phyloP scores from a whole-genome alignment of 192 early-diverging fungal genomes.

The Neocallimastix lanati region DNA sequence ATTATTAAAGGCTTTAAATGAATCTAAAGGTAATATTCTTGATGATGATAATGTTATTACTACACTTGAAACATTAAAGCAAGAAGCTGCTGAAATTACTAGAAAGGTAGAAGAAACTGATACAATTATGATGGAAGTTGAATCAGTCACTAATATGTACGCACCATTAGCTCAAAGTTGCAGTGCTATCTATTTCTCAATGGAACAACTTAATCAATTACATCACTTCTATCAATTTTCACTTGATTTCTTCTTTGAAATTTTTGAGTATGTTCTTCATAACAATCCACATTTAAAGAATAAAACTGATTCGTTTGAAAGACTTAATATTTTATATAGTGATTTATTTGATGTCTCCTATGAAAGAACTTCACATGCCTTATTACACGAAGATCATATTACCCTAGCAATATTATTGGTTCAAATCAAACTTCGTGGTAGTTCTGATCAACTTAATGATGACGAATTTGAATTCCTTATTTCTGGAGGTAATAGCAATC shows the following conservation, averaged over 20 bases:
- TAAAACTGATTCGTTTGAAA: slow-evolving; percentile 42
- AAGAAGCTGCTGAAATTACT: slow-evolving; percentile 85
- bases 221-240: slow-evolving; percentile 98
- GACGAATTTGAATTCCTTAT: slow-evolving; percentile 52
- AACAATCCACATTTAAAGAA: slow-evolving; percentile 45
- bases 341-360: slow-evolving; percentile 75
- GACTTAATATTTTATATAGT: slow-evolving; percentile 51
- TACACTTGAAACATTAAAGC: slow-evolving; percentile 88
- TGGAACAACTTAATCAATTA: slow-evolving; percentile 77
- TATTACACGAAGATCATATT: slow-evolving; percentile 84
- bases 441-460: slow-evolving; percentile 35
- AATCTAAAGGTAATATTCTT: slow-evolving; percentile 88
- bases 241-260: slow-evolving; percentile 82
- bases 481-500: slow-evolving; percentile 22
- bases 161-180: slow-evolving; percentile 80
- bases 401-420: slow-evolving; percentile 71
- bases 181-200: slow-evolving; percentile 87
- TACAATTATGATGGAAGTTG: slow-evolving; percentile 84
- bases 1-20: slow-evolving; percentile 79
- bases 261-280: slow-evolving; percentile 75
- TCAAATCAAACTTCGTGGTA: slow-evolving; percentile 59
- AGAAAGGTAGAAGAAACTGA: slow-evolving; percentile 89
- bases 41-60: slow-evolving; percentile 90
- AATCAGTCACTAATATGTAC: slow-evolving; percentile 72
- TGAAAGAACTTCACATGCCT: slow-evolving; percentile 54